Conservation (phyloP, 129 eudicot genomes). For the Ambrosia artemisiifolia region DNA sequence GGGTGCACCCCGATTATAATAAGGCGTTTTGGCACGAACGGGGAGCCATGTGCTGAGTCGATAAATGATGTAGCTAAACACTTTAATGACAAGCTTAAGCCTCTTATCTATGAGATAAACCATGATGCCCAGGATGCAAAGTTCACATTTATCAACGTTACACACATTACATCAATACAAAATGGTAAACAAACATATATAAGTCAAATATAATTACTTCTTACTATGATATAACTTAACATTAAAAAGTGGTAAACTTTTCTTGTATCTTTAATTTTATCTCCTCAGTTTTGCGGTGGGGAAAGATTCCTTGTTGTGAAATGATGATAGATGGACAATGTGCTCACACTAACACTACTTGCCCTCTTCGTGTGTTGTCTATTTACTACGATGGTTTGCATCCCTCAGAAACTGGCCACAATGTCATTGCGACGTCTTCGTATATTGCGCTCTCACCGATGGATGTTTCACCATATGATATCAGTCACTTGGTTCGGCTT, state of each 20-base stretch:
- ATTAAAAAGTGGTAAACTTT: neutral
- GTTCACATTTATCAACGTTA: conserved; percentile 30
- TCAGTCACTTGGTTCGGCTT: conserved; percentile 16
- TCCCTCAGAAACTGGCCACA: conserved; percentile 15
- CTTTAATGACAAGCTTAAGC: conserved; percentile 42
- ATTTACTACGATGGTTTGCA: conserved; percentile 30
- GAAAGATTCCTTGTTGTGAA: conserved; percentile 29
- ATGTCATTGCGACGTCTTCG: neutral
- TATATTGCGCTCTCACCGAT: conserved; percentile 1
- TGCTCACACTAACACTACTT: conserved; percentile 2
- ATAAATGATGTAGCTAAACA: conserved; percentile 15
- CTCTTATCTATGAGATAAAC: conserved; percentile 40
- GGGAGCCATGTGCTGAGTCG: conserved; percentile 23
- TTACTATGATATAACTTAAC: neutral
- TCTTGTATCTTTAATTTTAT: neutral
- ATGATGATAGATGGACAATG: conserved; percentile 28
- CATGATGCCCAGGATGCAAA: conserved; percentile 20
- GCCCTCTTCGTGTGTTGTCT: conserved; percentile 16
- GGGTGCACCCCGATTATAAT: conserved; percentile 45
- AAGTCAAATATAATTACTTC: neutral
- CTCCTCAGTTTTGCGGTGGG: conserved; percentile 9
- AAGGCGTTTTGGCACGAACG: neutral
- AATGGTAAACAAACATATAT: conserved; percentile 13
- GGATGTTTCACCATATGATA: conserved; percentile 19
- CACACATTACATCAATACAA: conserved; percentile 19